A percentile compares a stretch with the other conserved stretches of the same genome.
Evolutionary conservation across 805 yeast species (phyloP).

Genomic region (Candida koratica): DNA sequence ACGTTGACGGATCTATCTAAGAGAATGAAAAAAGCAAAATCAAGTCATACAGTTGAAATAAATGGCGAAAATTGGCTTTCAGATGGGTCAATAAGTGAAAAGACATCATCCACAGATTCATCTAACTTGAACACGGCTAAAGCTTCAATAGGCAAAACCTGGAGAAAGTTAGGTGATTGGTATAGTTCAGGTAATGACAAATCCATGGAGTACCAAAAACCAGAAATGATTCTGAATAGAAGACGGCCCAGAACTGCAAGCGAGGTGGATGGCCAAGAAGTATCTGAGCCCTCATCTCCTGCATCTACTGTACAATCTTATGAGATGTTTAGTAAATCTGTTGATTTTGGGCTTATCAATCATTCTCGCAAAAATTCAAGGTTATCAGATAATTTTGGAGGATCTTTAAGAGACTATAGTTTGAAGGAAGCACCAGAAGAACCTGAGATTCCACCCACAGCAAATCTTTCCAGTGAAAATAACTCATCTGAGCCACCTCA

Average conservation of each 20-base stretch:
- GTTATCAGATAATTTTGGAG: conserved; percentile 3
- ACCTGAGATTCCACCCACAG: too few relatives aligned
- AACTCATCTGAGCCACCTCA: background rate
- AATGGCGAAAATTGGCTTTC: conserved; percentile 24
- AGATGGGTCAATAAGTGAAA: conserved; percentile 23
- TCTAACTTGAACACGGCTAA: conserved; percentile 13
- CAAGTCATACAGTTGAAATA: conserved; percentile 20
- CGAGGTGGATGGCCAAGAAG: conserved; percentile 6
- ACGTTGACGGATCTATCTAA: conserved; percentile 26
- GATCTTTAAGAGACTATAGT: too few relatives aligned
- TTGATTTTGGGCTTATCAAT: conserved; percentile 1
- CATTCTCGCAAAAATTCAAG: conserved; percentile 15
- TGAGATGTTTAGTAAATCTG: conserved; percentile 13
- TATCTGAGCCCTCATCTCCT: conserved; percentile 7
- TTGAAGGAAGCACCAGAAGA: too few relatives aligned
- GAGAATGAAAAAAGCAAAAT: conserved; percentile 24
- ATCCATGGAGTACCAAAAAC: conserved; percentile 38
- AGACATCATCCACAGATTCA: conserved; percentile 7
- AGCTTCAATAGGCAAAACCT: conserved; percentile 29
- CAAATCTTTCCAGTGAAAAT: too few relatives aligned
- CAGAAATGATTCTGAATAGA: conserved; percentile 66
- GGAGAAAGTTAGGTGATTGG: conserved; percentile 67
- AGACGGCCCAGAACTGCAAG: conserved; percentile 32
- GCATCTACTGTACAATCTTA: conserved; percentile 5
- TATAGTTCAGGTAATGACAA: conserved; percentile 28